Conservation (phyloP, 2,329 filamentous ascomycete genomes). For the Colletotrichum lini region DNA sequence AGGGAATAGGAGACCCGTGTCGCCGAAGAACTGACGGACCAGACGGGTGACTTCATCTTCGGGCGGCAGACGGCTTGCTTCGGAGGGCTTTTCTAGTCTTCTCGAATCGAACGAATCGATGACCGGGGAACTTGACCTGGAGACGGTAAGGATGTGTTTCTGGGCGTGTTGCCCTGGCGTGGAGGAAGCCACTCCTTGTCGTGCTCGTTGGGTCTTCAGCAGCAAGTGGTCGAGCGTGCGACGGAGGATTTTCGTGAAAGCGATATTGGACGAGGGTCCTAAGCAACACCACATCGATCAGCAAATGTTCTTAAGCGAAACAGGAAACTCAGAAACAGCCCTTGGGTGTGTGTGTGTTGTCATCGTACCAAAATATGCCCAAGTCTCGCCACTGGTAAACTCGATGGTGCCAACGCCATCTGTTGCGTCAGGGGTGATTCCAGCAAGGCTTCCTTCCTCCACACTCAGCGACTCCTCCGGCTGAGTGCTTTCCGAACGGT, state of each 20-base stretch:
- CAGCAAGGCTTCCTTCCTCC: conserved; percentile 41
- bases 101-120: conserved; percentile 26
- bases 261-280: conserved; percentile 46
- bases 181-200: not conserved
- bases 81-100: conserved; percentile 22
- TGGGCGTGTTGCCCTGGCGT: not conserved
- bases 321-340: not conserved
- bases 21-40: conserved; percentile 46
- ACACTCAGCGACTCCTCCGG: conserved; percentile 14
- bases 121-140: conserved; percentile 28
- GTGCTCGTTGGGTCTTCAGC: conserved; percentile 12
- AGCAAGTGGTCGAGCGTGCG: conserved; percentile 39
- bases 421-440: conserved; percentile 42
- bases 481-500: conserved; percentile 1
- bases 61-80: conserved; percentile 41
- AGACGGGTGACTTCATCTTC: conserved; percentile 43
- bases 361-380: conserved; percentile 44
- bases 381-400: conserved; percentile 43
- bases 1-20: conserved; percentile 50
- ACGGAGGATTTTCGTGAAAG: conserved; percentile 44
- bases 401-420: conserved; percentile 46
- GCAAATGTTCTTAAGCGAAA: not conserved
- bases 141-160: conserved; percentile 22
- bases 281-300: not conserved
- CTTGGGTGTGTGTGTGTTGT: not conserved